These are phyloP conservation scores for Phylloporus arenicola DNA, from an alignment of 768 basidiomycete species.

Conservation along the genomic window DNA sequence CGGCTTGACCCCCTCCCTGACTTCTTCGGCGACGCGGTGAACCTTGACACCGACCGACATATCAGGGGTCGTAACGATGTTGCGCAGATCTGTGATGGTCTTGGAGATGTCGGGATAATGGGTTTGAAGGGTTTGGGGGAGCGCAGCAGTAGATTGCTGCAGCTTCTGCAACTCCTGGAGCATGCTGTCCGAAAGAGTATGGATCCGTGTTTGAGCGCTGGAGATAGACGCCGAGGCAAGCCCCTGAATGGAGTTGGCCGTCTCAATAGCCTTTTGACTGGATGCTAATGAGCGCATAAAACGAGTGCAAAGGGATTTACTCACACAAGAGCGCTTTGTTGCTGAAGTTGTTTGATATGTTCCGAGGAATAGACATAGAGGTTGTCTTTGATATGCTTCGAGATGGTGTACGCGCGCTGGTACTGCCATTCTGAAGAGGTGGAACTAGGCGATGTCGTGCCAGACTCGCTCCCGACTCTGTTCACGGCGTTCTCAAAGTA, in stretches of 20 bases:
- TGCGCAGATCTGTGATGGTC: constrained; percentile 48
- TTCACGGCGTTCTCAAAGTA: constrained; percentile 60
- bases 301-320: constrained; percentile 19
- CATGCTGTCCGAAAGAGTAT: constrained; percentile 61
- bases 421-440: constrained; percentile 55
- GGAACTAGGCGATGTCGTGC: constrained; percentile 41
- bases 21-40: constrained; percentile 48
- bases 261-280: constrained; percentile 67
- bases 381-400: constrained; percentile 57
- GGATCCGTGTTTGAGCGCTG: constrained; percentile 52
- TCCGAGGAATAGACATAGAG: constrained; percentile 62
- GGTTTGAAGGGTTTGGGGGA: constrained; percentile 57
- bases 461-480: constrained; percentile 40
- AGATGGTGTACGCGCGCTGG: constrained; percentile 65
- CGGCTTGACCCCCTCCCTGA: constrained; percentile 56
- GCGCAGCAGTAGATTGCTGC: constrained; percentile 51
- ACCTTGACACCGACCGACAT: constrained; percentile 61
- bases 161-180: constrained; percentile 61
- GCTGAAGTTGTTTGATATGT: constrained; percentile 64
- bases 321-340: constrained; percentile 61
- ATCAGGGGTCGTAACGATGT: constrained; percentile 49
- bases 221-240: constrained; percentile 54
- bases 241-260: constrained; percentile 56
- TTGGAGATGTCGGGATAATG: constrained; percentile 50
- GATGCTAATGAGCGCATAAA: constrained; percentile 3